phyloP scores from a whole-genome alignment of 352 stramenopile species.

The Hyaloperonospora arabidopsidis region DNA sequence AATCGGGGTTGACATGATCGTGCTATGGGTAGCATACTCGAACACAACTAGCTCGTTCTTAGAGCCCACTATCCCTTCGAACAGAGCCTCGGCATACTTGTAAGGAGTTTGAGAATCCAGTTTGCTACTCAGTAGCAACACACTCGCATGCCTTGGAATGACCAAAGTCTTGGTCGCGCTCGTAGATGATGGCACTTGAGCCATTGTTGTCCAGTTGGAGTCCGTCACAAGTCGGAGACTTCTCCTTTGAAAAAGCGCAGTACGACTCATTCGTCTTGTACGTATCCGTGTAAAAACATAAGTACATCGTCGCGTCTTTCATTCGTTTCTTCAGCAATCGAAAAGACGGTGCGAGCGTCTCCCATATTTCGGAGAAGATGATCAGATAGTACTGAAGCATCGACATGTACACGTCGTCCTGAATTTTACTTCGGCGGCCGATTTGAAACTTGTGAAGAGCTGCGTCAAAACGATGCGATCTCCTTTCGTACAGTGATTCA shows the following conservation, averaged over 20 bases:
- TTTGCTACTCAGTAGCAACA: slow-evolving; percentile 36
- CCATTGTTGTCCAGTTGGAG: slow-evolving; percentile 12
- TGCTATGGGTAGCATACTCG: slow-evolving; percentile 12
- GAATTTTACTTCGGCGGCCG: too few species aligned
- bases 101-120: slow-evolving; percentile 35
- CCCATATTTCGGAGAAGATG: too few species aligned
- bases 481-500: too few species aligned
- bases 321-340: too few species aligned
- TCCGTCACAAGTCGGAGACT: slow-evolving; percentile 18
- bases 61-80: slow-evolving; percentile 18
- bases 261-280: slow-evolving; percentile 4
- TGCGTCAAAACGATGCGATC: too few species aligned
- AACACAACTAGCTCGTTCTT: slow-evolving; percentile 38
- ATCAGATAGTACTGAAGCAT: too few species aligned
- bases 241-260: slow-evolving; percentile 40
- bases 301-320: too few species aligned
- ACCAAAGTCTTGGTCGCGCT: slow-evolving; percentile 28
- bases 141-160: slow-evolving; percentile 29
- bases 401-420: too few species aligned
- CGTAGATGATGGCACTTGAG: slow-evolving; percentile 23
- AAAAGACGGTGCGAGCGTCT: too few species aligned
- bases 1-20: background rate
- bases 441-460: too few species aligned
- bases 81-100: slow-evolving; percentile 33
- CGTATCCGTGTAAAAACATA: too few species aligned